A percentile compares a stretch with the other conserved stretches of the same genome.
These are phyloP conservation scores for Petasospora fabianii DNA, from an alignment of 1,139 yeast species.

Conservation along the genomic window DNA sequence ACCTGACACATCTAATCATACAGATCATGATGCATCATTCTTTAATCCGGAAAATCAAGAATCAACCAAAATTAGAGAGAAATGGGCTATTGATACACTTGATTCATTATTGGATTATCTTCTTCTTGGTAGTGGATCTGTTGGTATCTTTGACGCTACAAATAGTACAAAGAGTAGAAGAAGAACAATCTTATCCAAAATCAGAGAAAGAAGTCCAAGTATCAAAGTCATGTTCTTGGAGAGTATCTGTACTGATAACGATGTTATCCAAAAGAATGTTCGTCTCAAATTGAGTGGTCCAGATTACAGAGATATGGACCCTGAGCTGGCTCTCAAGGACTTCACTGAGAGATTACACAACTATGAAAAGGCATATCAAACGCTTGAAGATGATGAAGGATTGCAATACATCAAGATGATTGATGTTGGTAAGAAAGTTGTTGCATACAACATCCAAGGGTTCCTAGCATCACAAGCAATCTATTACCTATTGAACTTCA, in stretches of 20 bases:
- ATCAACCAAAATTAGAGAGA: conserved; percentile 69
- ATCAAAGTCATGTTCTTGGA: conserved; percentile 83
- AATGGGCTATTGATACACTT: conserved; percentile 95
- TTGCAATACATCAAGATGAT: conserved; percentile 93
- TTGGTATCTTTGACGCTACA: conserved; percentile 94
- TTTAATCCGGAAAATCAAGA: conserved; percentile 76
- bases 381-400: conserved; percentile 75
- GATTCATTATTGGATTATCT: conserved; percentile 81
- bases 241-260: conserved; percentile 78
- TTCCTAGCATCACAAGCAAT: conserved; percentile 92
- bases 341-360: conserved; percentile 78
- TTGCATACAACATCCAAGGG: conserved; percentile 87
- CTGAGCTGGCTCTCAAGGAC: conserved; percentile 72
- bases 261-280: conserved; percentile 76
- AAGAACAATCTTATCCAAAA: conserved; percentile 60
- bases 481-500: conserved; percentile 84
- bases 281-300: conserved; percentile 88
- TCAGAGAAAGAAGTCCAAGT: conserved; percentile 61
- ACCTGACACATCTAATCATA: conserved; percentile 44
- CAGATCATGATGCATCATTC: conserved; percentile 70
- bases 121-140: conserved; percentile 77
- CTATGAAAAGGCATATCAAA: conserved; percentile 87
- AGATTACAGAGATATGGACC: conserved; percentile 85
- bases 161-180: conserved; percentile 81
- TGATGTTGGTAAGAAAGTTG: conserved; percentile 91